Percentiles rank a stretch among this genome's conserved stretches.
phyloP scores from a whole-genome alignment of 805 yeast species.

The Kodamaea jinghongensis region DNA sequence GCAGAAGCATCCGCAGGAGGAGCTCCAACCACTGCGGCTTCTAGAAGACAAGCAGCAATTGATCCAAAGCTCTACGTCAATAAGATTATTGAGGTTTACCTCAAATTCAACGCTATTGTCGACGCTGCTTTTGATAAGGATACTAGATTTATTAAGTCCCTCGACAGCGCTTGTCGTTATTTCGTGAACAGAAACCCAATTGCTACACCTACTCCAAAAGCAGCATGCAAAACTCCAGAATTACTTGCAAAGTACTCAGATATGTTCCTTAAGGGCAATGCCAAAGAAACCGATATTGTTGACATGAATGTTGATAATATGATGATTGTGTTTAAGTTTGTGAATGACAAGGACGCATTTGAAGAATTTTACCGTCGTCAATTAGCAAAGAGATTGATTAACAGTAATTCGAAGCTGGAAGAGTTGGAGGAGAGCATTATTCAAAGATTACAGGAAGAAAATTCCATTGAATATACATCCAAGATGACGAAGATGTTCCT shows the following conservation, averaged over 20 bases:
- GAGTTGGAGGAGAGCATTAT: slow-evolving; percentile 83
- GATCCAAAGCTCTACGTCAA: slow-evolving; percentile 81
- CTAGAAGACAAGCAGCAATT: slow-evolving; percentile 18
- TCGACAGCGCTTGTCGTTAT: slow-evolving; percentile 83
- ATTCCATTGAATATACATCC: slow-evolving; percentile 88
- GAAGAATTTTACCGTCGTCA: slow-evolving; percentile 89
- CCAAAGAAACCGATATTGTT: slow-evolving; percentile 60
- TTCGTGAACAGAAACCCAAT: slow-evolving; percentile 81
- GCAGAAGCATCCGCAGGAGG: slow-evolving; percentile 14
- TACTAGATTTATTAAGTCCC: slow-evolving; percentile 76
- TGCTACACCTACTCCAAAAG: slow-evolving; percentile 63
- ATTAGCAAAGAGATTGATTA: slow-evolving; percentile 84
- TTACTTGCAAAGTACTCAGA: slow-evolving; percentile 87
- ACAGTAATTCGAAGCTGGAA: slow-evolving; percentile 80
- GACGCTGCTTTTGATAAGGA: slow-evolving; percentile 66
- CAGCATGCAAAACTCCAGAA: slow-evolving; percentile 84
- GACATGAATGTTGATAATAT: slow-evolving; percentile 83
- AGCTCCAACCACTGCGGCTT: slow-evolving; percentile 13
- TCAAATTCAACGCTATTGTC: slow-evolving; percentile 64
- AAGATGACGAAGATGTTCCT: slow-evolving; percentile 95
- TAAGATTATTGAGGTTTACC: slow-evolving; percentile 67
- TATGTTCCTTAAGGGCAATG: slow-evolving; percentile 71
- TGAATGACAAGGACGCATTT: slow-evolving; percentile 93
- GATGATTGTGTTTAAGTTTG: slow-evolving; percentile 80
- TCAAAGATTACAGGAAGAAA: slow-evolving; percentile 81